Percentiles rank a stretch among this genome's conserved stretches.
These are phyloP conservation scores for Yamagishiella unicocca DNA, from an alignment of 139 green algal species.

Conservation along the genomic window DNA sequence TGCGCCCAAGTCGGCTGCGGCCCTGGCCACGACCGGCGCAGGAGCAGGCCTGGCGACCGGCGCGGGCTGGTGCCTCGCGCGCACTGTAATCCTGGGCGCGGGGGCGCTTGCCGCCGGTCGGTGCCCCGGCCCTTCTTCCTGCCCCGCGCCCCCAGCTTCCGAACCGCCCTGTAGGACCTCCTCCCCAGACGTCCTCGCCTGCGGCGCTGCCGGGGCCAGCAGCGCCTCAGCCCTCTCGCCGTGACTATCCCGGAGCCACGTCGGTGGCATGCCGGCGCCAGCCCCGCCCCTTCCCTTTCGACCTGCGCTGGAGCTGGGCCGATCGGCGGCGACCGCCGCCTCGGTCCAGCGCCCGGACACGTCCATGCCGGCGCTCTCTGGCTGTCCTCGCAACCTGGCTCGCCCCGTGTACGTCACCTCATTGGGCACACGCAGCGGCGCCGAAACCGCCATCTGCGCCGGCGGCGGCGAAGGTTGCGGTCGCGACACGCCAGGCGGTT, in stretches of 20 bases:
- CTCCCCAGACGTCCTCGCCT: too few relatives aligned
- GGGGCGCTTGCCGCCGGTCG: too few relatives aligned
- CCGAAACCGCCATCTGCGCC: neutral
- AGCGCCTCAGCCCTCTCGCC: neutral
- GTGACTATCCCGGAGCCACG: neutral
- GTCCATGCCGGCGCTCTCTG: neutral
- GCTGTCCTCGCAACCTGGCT: neutral
- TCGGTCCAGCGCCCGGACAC: neutral
- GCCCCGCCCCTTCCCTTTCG: neutral
- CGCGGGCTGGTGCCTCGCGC: too few relatives aligned
- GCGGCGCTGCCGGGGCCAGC: neutral
- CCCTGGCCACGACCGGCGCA: too few relatives aligned
- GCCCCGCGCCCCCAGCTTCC: too few relatives aligned
- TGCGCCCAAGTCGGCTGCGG: too few relatives aligned
- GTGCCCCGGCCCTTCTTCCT: too few relatives aligned
- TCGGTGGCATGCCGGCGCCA: neutral
- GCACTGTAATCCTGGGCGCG: too few relatives aligned
- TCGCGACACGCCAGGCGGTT: neutral
- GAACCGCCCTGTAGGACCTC: too few relatives aligned
- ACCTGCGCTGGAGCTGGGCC: neutral
- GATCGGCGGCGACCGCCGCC: neutral
- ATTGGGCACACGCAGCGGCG: conserved; percentile 2
- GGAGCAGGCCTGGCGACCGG: too few relatives aligned
- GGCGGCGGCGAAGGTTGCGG: neutral
- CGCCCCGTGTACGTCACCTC: conserved; percentile 15